Conservation (phyloP, 768 basidiomycete species). For the Russula earlei region DNA sequence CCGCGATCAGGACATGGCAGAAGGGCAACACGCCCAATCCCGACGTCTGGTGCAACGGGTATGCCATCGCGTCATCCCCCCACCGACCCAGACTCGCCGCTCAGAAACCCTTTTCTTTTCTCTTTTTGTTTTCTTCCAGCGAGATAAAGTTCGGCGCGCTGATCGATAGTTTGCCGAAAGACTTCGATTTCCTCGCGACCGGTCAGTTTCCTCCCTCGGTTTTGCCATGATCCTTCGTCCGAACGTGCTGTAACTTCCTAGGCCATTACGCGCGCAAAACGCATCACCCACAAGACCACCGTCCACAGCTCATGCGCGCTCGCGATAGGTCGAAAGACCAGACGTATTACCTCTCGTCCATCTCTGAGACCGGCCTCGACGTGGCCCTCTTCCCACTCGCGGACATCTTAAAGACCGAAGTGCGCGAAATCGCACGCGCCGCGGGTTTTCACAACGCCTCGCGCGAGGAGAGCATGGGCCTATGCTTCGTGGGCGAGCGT, state of each 20-base stretch:
- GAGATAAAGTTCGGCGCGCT: slow-evolving; percentile 90
- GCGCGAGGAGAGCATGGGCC: slow-evolving; percentile 82
- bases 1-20: slow-evolving; percentile 71
- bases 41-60: slow-evolving; percentile 89
- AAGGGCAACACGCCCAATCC: slow-evolving; percentile 82
- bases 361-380: slow-evolving; percentile 53
- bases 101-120: too few relatives aligned
- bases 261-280: slow-evolving; percentile 85
- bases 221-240: background rate
- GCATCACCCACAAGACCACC: slow-evolving; percentile 19
- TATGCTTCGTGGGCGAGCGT: slow-evolving; percentile 89
- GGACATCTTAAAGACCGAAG: slow-evolving; percentile 53
- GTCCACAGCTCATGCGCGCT: slow-evolving; percentile 34
- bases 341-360: slow-evolving; percentile 80
- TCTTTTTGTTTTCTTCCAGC: slow-evolving; percentile 38
- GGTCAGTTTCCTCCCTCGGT: slow-evolving; percentile 34
- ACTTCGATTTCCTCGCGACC: slow-evolving; percentile 66
- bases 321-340: slow-evolving; percentile 73
- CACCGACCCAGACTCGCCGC: too few relatives aligned
- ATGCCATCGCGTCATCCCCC: slow-evolving; percentile 7
- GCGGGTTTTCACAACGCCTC: slow-evolving; percentile 61
- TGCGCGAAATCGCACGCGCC: slow-evolving; percentile 58
- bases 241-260: slow-evolving; percentile 24
- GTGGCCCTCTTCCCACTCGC: slow-evolving; percentile 77
- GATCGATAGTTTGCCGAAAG: slow-evolving; percentile 45